Evolutionary conservation across 805 yeast species (phyloP), one percentile per base, ranked within the genome.

Genomic region (Lipomyces mesembrius): DNA sequence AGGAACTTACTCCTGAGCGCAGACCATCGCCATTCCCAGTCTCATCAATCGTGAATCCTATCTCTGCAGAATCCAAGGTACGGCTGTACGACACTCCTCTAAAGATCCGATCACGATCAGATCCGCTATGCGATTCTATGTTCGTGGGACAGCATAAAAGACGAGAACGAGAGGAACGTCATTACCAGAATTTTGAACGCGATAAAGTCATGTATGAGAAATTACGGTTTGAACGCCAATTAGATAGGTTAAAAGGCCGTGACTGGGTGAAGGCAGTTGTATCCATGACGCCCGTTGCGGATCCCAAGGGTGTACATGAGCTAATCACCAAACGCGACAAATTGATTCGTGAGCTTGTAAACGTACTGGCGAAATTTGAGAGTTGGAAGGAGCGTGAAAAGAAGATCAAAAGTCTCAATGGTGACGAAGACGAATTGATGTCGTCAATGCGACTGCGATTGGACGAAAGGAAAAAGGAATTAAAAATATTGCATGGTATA

Each of bases 131-230:
- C 6, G 71, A 68, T 59, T 43, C 37, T 6, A 17, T 7, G 17
- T 66, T 34, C 58, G 49, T 37, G 11, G 59, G 43, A 7, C 22
- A 58, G 7, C 65, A 61, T 29, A 55, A 58, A 11, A 58, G 65
- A 32, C 59, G 64, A 29, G 70, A 68, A 59, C 70, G 71, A n/a
- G 65, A 66, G 53, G 71, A 68, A 27, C 57, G 59, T 12, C 71
- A 62, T 37, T 56, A 59, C 37, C 71, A 62, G 57, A 68, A 62
- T 20, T 46, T 66, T 22, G 71, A 68, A 34, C 62, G 70, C 14
- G 71, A 68, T 55, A 57, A 54, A 57, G 58, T 66, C 53, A 62
- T 68, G 70, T 68, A 68, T 58, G 67, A 66, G 20, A 65, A 63
- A 20, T 60, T 66, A 6, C 64, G 67, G 29, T 29, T 62, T 9